A percentile compares a stretch with the other conserved stretches of the same genome.
phyloP scores from a whole-genome alignment of 495 filamentous ascomycete species.

The Annulohypoxylon nitens region DNA sequence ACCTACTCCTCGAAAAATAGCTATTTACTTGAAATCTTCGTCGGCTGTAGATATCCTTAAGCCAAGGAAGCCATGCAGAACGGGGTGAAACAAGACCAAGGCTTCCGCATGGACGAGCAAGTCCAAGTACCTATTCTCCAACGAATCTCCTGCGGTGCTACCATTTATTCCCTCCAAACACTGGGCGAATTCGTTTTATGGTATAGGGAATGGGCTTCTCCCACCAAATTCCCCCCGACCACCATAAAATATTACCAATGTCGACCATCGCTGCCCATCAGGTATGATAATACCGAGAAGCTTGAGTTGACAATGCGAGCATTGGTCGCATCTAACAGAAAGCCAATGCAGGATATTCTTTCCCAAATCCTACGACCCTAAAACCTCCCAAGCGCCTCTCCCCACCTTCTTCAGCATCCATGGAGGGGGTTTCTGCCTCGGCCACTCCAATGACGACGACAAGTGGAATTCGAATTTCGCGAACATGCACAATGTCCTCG shows the following conservation, averaged over 20 bases:
- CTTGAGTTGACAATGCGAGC: neutral
- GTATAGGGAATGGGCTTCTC: constrained; percentile 43
- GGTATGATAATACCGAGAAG: constrained; percentile 39
- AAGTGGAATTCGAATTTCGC: constrained; percentile 55
- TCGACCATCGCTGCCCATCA: constrained; percentile 52
- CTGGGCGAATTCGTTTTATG: constrained; percentile 20
- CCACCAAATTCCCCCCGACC: constrained; percentile 38
- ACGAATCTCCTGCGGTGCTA: constrained; percentile 15
- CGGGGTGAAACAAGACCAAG: constrained; percentile 6
- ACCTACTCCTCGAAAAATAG: neutral
- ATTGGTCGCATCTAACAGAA: neutral
- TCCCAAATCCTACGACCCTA: constrained; percentile 46
- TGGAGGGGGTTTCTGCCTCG: constrained; percentile 59
- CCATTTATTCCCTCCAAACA: constrained; percentile 18
- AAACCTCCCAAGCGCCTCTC: constrained; percentile 42
- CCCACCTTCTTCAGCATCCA: constrained; percentile 56
- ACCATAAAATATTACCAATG: constrained; percentile 53
- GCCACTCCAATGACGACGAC: constrained; percentile 53
- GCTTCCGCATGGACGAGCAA: constrained; percentile 21
- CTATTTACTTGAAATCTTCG: neutral
- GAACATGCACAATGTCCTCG: constrained; percentile 48
- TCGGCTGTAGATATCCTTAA: neutral
- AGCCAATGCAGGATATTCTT: constrained; percentile 51
- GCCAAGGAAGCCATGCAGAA: constrained; percentile 9
- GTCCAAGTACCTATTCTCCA: constrained; percentile 25